phyloP scores from a whole-genome alignment of 2,329 filamentous ascomycete species.

The Periconia sp. region DNA sequence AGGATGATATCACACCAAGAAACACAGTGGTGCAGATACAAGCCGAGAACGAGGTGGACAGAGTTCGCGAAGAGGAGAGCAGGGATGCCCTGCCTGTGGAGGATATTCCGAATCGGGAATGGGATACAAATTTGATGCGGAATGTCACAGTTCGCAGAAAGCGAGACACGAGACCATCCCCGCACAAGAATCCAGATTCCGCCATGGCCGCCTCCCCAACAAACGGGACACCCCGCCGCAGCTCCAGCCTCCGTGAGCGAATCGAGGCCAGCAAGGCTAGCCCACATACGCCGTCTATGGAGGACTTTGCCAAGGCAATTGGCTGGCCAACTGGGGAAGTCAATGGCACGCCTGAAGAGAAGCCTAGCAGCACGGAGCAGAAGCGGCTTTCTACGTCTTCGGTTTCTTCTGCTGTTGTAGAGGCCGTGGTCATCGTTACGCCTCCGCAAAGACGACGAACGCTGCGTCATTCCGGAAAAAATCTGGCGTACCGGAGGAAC shows the following conservation, averaged over 20 bases:
- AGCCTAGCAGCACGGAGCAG: slow-evolving; percentile 36
- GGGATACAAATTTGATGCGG: slow-evolving; percentile 49
- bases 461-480: slow-evolving; percentile 62
- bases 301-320: slow-evolving; percentile 57
- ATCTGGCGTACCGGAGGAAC: slow-evolving; percentile 57
- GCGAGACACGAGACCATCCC: slow-evolving; percentile 29
- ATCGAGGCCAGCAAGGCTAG: slow-evolving; percentile 40
- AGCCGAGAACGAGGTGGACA: slow-evolving; percentile 14
- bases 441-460: slow-evolving; percentile 52
- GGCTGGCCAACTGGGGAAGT: slow-evolving; percentile 55
- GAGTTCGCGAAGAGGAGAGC: slow-evolving; percentile 18
- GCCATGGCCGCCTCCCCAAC: slow-evolving; percentile 22
- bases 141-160: slow-evolving; percentile 50
- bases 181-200: slow-evolving; percentile 18
- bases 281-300: slow-evolving; percentile 48
- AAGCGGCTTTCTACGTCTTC: slow-evolving; percentile 59
- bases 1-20: slow-evolving; percentile 43
- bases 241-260: slow-evolving; percentile 40
- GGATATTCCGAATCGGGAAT: slow-evolving; percentile 43
- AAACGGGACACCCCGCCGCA: slow-evolving; percentile 25
- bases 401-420: slow-evolving; percentile 59
- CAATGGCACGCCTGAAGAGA: slow-evolving; percentile 32
- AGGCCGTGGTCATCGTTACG: slow-evolving; percentile 61
- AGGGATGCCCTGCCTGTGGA: slow-evolving; percentile 27
- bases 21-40: slow-evolving; percentile 16